Evolutionary conservation across 2,329 filamentous ascomycete species (phyloP).

Genomic region (Septoria linicola): DNA sequence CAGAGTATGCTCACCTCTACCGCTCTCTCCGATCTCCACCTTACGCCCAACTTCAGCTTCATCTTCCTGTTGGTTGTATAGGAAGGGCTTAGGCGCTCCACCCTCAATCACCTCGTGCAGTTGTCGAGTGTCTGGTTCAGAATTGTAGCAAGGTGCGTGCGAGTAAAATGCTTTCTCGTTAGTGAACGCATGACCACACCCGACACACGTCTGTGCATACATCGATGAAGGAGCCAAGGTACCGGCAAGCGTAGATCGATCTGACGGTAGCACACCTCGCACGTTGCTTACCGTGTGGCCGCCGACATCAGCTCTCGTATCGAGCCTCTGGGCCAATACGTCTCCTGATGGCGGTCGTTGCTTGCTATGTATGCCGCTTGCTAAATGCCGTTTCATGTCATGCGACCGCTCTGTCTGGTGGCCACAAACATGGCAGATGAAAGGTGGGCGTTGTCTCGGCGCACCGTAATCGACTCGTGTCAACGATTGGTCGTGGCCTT

Average conservation of each 20-base stretch:
- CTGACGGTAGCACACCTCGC: no score
- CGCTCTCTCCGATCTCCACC: not conserved
- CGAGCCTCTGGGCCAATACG: no score
- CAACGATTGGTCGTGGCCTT: not conserved
- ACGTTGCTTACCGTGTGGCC: not conserved
- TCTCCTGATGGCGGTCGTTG: not conserved
- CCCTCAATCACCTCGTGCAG: no score
- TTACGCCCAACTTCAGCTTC: not conserved
- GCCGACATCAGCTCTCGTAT: not conserved
- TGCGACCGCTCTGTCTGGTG: not conserved
- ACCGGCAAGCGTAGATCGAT: not conserved
- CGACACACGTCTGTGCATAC: constrained; percentile 4
- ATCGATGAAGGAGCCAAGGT: not conserved
- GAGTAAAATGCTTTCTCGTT: not conserved
- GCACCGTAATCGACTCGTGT: no score
- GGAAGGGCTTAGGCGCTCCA: no score
- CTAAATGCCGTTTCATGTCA: constrained; percentile 3
- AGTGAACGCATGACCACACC: not conserved
- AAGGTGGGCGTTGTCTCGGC: not conserved
- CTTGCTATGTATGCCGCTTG: not conserved
- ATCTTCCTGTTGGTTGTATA: not conserved
- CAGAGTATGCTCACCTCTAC: not conserved
- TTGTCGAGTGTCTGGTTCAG: not conserved
- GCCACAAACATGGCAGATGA: not conserved
- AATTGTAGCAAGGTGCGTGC: constrained; percentile 4